phyloP scores from a whole-genome alignment of 139 green algal genomes.

The Diplosphaera chodatii region DNA sequence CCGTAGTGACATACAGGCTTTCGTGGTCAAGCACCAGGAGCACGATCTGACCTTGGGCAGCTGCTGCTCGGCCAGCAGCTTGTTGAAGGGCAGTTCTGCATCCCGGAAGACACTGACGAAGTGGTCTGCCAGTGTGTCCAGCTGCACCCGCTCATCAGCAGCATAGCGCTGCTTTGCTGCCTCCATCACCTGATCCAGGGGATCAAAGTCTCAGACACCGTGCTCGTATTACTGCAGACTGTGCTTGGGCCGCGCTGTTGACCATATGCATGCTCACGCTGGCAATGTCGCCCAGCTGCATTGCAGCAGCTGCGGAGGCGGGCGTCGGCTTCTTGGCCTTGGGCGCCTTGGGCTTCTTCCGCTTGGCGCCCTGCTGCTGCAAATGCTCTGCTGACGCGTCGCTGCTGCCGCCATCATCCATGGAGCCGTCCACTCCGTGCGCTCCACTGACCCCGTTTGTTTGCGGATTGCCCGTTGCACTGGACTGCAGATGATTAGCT shows the following conservation, averaged over 20 bases:
- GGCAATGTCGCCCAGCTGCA: not conserved
- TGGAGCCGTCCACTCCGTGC: not conserved
- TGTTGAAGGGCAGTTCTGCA: constrained; percentile 16
- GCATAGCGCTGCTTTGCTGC: constrained; percentile 4
- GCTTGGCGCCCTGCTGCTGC: not conserved
- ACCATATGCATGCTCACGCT: too few species aligned
- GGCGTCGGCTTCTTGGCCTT: not conserved
- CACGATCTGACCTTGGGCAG: not conserved
- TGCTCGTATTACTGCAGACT: too few species aligned
- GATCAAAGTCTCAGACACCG: too few species aligned
- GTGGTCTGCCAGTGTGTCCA: constrained; percentile 9
- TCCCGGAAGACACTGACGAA: constrained; percentile 7
- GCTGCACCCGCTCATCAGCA: constrained; percentile 6
- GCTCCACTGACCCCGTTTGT: not conserved
- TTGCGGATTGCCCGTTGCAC: too few species aligned
- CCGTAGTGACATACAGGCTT: too few species aligned
- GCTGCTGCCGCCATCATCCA: not conserved
- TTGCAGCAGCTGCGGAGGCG: not conserved
- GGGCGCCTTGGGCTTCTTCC: not conserved
- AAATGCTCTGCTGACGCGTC: not conserved
- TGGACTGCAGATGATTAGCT: not conserved
- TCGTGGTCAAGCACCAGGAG: too few species aligned
- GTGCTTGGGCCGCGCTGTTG: too few species aligned
- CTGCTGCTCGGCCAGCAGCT: constrained; percentile 8
- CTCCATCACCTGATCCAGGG: not conserved